These are phyloP conservation scores for Microbotryomycetes sp. DNA, from an alignment of 1,284 basidiomycete species.

Conservation along the genomic window DNA sequence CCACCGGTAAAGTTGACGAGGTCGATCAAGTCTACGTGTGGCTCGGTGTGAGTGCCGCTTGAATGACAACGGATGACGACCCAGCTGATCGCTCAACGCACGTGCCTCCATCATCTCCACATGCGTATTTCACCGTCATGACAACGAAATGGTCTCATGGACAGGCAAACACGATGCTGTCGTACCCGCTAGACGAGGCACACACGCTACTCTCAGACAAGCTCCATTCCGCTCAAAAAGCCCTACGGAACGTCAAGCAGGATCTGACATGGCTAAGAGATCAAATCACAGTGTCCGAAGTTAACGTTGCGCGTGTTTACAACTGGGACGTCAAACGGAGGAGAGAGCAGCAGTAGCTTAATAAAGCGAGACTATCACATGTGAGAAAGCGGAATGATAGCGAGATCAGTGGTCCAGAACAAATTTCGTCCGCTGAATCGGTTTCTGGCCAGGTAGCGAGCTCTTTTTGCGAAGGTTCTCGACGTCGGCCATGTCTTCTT, in stretches of 20 bases:
- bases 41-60: constrained; percentile 70
- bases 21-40: constrained; percentile 86
- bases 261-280: constrained; percentile 91
- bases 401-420: not conserved
- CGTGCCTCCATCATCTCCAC: not conserved
- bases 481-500: constrained; percentile 63
- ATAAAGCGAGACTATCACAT: not conserved
- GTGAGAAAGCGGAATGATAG: not conserved
- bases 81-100: not conserved
- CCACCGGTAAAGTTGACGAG: constrained; percentile 79
- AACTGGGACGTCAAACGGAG: constrained; percentile 90
- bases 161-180: constrained; percentile 95
- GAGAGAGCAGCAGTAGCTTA: constrained; percentile 46
- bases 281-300: constrained; percentile 95
- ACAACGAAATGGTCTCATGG: too few relatives aligned
- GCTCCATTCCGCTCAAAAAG: constrained; percentile 64
- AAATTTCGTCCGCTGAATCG: not conserved
- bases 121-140: too few relatives aligned
- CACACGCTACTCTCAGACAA: constrained; percentile 68
- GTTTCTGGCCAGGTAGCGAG: not conserved
- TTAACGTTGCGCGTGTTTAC: constrained; percentile 92
- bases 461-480: constrained; percentile 70
- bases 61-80: not conserved
- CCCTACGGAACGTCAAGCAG: constrained; percentile 63
- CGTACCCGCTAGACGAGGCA: constrained; percentile 80